A percentile compares a stretch with the other conserved stretches of the same genome.
Conservation (phyloP, 441 rosid genomes). For the Bocquillonia castaneifolia region DNA sequence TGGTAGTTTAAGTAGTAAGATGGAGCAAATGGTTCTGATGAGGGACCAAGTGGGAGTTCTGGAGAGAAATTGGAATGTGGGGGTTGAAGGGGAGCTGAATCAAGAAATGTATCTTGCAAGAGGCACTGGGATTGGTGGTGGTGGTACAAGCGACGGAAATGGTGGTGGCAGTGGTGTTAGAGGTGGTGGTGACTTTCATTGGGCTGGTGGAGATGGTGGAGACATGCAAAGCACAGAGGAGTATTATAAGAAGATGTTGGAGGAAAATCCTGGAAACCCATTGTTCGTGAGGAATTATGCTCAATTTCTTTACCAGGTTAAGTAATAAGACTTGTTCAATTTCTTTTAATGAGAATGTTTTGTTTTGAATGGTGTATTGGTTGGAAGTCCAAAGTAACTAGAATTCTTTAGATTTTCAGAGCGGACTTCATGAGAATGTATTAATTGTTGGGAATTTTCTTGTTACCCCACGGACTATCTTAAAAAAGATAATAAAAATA, state of each 20-base stretch:
- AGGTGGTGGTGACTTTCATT: too few species aligned
- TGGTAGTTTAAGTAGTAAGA: conserved; percentile 9
- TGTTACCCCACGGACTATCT: too few species aligned
- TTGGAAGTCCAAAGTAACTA: too few species aligned
- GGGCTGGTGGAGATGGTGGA: conserved; percentile 36
- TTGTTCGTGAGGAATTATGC: conserved; percentile 58
- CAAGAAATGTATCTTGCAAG: conserved; percentile 40
- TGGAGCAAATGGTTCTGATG: conserved; percentile 5
- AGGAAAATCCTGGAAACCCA: conserved; percentile 51
- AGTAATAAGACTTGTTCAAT: conserved; percentile 9
- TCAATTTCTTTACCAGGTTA: conserved; percentile 50
- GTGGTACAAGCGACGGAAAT: conserved; percentile 4
- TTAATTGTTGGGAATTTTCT: too few species aligned
- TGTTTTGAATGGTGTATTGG: too few species aligned
- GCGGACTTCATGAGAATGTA: not conserved
- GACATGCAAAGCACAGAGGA: conserved; percentile 37
- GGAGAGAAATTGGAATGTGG: conserved; percentile 16
- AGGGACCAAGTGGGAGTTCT: conserved; percentile 12
- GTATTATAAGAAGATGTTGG: conserved; percentile 47
- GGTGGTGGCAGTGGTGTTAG: conserved; percentile 16
- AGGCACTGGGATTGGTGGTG: conserved; percentile 36
- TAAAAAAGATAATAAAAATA: too few species aligned
- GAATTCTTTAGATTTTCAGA: too few species aligned
- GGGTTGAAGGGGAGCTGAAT: conserved; percentile 19
- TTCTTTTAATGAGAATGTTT: too few species aligned